A percentile compares a stretch with the other conserved stretches of the same genome.
Evolutionary conservation across 495 filamentous ascomycete species (phyloP).

Genomic region (Daldinia childiae): DNA sequence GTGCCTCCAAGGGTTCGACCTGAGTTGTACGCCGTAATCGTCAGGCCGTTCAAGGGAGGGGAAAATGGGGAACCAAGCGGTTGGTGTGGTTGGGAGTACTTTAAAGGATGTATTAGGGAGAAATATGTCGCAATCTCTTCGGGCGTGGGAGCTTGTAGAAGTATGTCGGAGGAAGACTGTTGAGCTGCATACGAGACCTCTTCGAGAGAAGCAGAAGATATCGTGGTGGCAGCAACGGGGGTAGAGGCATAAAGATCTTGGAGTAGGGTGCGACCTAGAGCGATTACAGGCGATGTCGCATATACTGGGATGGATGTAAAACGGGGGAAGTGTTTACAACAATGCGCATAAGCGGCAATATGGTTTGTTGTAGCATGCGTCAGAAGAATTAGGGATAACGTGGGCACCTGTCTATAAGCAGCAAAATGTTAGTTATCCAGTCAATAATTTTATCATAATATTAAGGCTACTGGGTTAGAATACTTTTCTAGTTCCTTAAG

Average conservation of each 20-base stretch:
- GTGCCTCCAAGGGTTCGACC: conserved; percentile 96
- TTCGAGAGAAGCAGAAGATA: conserved; percentile 72
- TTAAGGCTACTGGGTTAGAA: conserved; percentile 39
- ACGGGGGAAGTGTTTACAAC: conserved; percentile 93
- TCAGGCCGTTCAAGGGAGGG: conserved; percentile 88
- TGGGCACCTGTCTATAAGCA: conserved; percentile 76
- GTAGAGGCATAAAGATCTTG: conserved; percentile 94
- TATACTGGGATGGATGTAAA: conserved; percentile 96
- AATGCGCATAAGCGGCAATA: conserved; percentile 93
- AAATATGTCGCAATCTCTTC: conserved; percentile 95
- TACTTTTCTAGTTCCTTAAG: conserved; percentile 90
- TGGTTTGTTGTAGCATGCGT: conserved; percentile 92
- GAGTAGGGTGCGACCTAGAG: conserved; percentile 86
- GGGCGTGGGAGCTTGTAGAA: conserved; percentile 80
- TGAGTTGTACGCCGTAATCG: conserved; percentile 95
- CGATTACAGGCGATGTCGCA: conserved; percentile 91
- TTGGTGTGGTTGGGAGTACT: conserved; percentile 96
- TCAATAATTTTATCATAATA: not conserved
- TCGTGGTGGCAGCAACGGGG: conserved; percentile 82
- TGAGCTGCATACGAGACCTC: conserved; percentile 70
- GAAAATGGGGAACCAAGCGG: conserved; percentile 86
- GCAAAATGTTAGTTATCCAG: conserved; percentile 21
- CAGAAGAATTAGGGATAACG: conserved; percentile 91
- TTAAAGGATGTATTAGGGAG: conserved; percentile 88
- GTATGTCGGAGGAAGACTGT: conserved; percentile 65